A percentile compares a stretch with the other conserved stretches of the same genome.
These are phyloP conservation scores for Vitellaria paradoxa DNA, from an alignment of 179 eudicot species.

Conservation along the genomic window DNA sequence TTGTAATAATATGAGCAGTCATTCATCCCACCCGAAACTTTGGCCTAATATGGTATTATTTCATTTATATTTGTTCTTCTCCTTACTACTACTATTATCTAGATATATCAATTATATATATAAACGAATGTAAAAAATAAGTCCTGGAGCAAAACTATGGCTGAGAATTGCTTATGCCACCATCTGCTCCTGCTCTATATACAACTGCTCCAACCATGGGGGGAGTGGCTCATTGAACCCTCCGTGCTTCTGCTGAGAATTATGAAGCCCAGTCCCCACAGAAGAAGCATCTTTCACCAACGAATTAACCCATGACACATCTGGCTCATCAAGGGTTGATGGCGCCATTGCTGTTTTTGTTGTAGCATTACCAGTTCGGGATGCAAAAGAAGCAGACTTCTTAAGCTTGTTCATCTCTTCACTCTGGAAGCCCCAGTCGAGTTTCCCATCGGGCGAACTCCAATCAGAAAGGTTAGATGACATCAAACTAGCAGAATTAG, in stretches of 20 bases:
- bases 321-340: constrained; percentile 41
- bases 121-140: background rate
- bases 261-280: constrained; percentile 36
- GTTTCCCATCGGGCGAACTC: constrained; percentile 67
- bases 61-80: background rate
- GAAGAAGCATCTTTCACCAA: constrained; percentile 60
- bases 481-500: constrained; percentile 35
- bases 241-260: constrained; percentile 36
- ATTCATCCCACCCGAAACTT: background rate
- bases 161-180: constrained; percentile 39
- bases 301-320: constrained; percentile 79
- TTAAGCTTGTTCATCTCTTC: constrained; percentile 66
- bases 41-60: constrained; percentile 5
- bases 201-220: constrained; percentile 82
- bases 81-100: constrained; percentile 2
- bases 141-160: background rate
- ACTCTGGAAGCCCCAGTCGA: constrained; percentile 71
- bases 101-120: constrained; percentile 8
- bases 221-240: constrained; percentile 43
- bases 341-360: constrained; percentile 23
- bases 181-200: constrained; percentile 81
- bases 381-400: constrained; percentile 77
- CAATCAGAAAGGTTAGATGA: constrained; percentile 46
- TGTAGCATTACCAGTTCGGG: constrained; percentile 29
- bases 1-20: background rate